A percentile compares a stretch with the other conserved stretches of the same genome.
phyloP scores from a whole-genome alignment of 1,139 yeast species.

The Hansenula sp. region DNA sequence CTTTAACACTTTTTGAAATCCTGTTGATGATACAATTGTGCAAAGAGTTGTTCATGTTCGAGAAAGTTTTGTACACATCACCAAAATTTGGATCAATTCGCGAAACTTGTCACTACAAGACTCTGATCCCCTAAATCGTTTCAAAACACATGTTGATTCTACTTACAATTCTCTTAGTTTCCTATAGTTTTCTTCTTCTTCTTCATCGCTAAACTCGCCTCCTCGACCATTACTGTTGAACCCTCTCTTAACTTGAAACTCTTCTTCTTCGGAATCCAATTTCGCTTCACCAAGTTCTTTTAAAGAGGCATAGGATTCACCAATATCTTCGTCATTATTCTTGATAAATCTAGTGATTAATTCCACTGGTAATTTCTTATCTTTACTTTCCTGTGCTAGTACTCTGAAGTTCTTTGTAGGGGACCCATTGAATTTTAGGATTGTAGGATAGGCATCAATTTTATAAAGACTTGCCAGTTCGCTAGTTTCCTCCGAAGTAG shows the following conservation, averaged over 20 bases:
- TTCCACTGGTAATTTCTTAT: background rate
- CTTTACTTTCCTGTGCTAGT: background rate
- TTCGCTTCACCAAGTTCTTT: background rate
- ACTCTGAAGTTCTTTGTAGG: background rate
- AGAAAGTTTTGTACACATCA: background rate
- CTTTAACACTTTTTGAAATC: no score
- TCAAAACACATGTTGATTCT: background rate
- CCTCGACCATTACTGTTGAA: background rate
- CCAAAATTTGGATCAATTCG: background rate
- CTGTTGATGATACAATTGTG: constrained; percentile 2
- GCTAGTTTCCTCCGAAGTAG: background rate
- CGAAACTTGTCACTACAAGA: background rate
- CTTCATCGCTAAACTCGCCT: background rate
- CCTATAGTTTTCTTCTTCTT: constrained; percentile 1
- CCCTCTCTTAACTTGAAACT: background rate
- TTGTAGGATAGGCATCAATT: background rate
- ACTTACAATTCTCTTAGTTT: constrained; percentile 3
- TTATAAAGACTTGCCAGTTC: background rate
- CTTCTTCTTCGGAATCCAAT: background rate
- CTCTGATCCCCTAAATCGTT: no score
- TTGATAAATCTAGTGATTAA: background rate
- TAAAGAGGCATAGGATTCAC: background rate
- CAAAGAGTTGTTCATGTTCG: background rate
- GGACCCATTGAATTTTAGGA: background rate
- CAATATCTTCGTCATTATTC: background rate